Percentiles rank a stretch among this genome's conserved stretches.
These are phyloP conservation scores for Asterella californica DNA, from an alignment of 225 moss, liverwort and hornwort genomes.

Conservation along the genomic window DNA sequence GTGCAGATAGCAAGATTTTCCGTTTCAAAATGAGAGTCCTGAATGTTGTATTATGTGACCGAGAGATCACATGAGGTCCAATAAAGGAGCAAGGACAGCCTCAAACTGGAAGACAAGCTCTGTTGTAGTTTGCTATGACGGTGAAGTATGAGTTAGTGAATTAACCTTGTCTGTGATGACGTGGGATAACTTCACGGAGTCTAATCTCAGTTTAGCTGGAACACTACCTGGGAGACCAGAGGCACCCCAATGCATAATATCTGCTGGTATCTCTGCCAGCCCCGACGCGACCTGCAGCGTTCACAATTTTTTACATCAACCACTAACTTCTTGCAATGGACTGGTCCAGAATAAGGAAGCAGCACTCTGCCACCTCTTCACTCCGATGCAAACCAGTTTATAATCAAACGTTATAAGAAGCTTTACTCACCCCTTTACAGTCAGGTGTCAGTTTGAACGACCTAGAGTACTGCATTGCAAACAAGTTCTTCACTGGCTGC, in stretches of 20 bases:
- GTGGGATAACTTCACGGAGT: constrained; percentile 73
- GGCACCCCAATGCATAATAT: constrained; percentile 36
- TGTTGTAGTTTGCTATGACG: neutral
- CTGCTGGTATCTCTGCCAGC: constrained; percentile 55
- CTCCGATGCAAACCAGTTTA: too few relatives aligned
- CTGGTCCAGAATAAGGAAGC: neutral
- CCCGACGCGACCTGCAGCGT: constrained; percentile 69
- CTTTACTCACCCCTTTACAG: constrained; percentile 63
- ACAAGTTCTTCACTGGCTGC: constrained; percentile 56
- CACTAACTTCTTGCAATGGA: neutral
- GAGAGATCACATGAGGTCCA: neutral
- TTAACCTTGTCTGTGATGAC: constrained; percentile 68
- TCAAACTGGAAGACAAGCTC: neutral
- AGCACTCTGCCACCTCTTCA: too few relatives aligned
- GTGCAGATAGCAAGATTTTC: neutral
- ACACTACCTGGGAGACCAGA: constrained; percentile 46
- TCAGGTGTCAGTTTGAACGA: constrained; percentile 51
- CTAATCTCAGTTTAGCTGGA: constrained; percentile 60
- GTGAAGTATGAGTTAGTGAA: neutral
- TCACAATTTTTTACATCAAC: neutral
- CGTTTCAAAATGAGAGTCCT: too few relatives aligned
- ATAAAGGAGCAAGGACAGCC: neutral
- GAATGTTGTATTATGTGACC: neutral
- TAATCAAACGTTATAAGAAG: neutral
- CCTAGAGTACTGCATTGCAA: constrained; percentile 65